Percentiles rank a stretch among this genome's conserved stretches.
phyloP scores from a whole-genome alignment of 176 grass and related monocot species.

The Lolium perenne region DNA sequence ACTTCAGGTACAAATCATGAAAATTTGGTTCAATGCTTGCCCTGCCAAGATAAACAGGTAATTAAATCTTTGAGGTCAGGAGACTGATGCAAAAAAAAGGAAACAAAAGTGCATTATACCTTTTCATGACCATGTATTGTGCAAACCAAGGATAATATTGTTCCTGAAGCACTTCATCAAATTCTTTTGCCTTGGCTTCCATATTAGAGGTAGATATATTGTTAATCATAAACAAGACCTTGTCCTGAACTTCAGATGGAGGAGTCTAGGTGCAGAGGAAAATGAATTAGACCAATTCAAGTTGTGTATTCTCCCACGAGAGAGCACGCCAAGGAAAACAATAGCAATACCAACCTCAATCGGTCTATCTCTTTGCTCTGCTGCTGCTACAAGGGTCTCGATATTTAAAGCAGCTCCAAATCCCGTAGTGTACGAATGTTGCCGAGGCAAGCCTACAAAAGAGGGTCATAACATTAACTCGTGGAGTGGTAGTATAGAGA shows the following conservation, averaged over 20 bases:
- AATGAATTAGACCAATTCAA: slow-evolving; percentile 29
- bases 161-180: slow-evolving; percentile 75
- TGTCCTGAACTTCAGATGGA: slow-evolving; percentile 80
- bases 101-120: slow-evolving; percentile 50
- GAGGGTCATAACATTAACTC: slow-evolving; percentile 30
- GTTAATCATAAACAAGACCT: slow-evolving; percentile 88
- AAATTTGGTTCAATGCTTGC: slow-evolving; percentile 94
- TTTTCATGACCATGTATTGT: slow-evolving; percentile 97
- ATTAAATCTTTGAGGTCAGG: slow-evolving; percentile 1
- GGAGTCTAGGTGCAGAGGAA: slow-evolving; percentile 59
- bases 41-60: slow-evolving; percentile 52
- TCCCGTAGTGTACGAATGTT: slow-evolving; percentile 65
- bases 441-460: slow-evolving; percentile 65
- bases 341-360: slow-evolving; percentile 68
- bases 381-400: slow-evolving; percentile 89
- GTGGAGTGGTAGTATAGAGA: slow-evolving; percentile 9
- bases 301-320: slow-evolving; percentile 2
- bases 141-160: slow-evolving; percentile 90
- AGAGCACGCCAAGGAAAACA: slow-evolving; percentile 26
- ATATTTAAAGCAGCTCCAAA: slow-evolving; percentile 88
- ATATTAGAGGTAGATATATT: slow-evolving; percentile 86
- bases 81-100: slow-evolving; percentile 4
- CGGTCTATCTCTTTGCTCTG: slow-evolving; percentile 71
- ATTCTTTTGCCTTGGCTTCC: slow-evolving; percentile 81
- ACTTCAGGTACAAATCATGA: slow-evolving; percentile 90